These are phyloP conservation scores for Phalaenopsis aphrodite DNA, from an alignment of 106 monocot species.

Conservation along the genomic window DNA sequence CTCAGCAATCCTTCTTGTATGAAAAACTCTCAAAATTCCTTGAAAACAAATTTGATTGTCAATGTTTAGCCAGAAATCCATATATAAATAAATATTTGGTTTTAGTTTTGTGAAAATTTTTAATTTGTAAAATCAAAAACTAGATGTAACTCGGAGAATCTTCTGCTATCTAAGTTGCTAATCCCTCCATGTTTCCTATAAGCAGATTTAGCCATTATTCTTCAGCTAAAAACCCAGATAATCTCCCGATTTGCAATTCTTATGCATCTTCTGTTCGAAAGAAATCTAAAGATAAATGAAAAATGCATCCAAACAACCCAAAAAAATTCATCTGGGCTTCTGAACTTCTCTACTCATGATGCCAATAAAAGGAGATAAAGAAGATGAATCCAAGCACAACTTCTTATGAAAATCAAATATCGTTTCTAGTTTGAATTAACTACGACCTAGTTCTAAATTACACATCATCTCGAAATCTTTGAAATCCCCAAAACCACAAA, in stretches of 20 bases:
- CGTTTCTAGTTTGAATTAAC: not conserved
- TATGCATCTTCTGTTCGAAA: not conserved
- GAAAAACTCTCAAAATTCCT: not conserved
- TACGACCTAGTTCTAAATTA: not conserved
- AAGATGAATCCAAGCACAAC: not conserved
- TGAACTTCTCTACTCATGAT: not conserved
- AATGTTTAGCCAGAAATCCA: not conserved
- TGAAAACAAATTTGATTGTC: not conserved
- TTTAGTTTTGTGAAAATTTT: not conserved
- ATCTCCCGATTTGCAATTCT: not conserved
- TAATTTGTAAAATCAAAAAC: not conserved
- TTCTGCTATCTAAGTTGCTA: not conserved
- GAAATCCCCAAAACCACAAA: too few relatives aligned
- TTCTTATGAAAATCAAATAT: not conserved
- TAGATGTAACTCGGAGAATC: not conserved
- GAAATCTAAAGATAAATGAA: not conserved
- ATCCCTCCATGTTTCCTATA: not conserved
- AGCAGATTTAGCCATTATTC: not conserved
- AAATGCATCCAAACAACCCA: not conserved
- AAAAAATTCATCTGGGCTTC: not conserved
- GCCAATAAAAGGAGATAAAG: not conserved
- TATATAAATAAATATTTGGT: not conserved
- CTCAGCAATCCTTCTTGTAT: not conserved
- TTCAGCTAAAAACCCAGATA: not conserved
- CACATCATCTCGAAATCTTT: not conserved